A percentile compares a stretch with the other conserved stretches of the same genome.
Conservation (phyloP, 805 yeast species). For the Starmera caribaea region DNA sequence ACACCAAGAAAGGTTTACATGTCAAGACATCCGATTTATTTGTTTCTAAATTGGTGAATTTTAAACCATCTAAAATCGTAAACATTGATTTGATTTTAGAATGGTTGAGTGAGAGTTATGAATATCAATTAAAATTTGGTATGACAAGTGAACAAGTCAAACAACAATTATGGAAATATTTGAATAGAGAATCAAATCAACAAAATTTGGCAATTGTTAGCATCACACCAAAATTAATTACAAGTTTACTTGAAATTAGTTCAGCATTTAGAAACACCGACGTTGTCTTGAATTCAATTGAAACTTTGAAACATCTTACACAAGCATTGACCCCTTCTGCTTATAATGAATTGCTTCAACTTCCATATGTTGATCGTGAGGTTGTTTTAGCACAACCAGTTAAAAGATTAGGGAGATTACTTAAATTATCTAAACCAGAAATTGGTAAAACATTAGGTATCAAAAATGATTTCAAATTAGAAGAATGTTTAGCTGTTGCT, state of each 20-base stretch:
- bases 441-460: conserved; percentile 50
- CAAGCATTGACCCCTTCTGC: conserved; percentile 60
- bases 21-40: conserved; percentile 75
- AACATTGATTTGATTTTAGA: conserved; percentile 47
- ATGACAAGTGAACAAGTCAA: conserved; percentile 38
- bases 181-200: conserved; percentile 37
- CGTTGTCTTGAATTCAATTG: conserved; percentile 48
- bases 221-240: conserved; percentile 52
- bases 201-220: conserved; percentile 48
- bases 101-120: conserved; percentile 58
- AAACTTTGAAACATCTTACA: conserved; percentile 57
- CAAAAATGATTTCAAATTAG: conserved; percentile 28
- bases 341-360: conserved; percentile 64
- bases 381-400: conserved; percentile 31
- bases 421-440: conserved; percentile 47
- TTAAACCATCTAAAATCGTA: conserved; percentile 55
- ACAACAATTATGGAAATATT: conserved; percentile 43
- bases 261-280: conserved; percentile 68
- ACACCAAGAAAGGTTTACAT: conserved; percentile 76
- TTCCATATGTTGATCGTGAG: conserved; percentile 58
- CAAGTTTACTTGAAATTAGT: conserved; percentile 74
- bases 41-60: conserved; percentile 63
- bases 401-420: conserved; percentile 58
- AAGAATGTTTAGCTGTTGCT: conserved; percentile 46
- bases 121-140: conserved; percentile 38